Percentiles rank a stretch among this genome's conserved stretches.
phyloP scores from a whole-genome alignment of 495 filamentous ascomycete genomes.

The Daldinia grandis region DNA sequence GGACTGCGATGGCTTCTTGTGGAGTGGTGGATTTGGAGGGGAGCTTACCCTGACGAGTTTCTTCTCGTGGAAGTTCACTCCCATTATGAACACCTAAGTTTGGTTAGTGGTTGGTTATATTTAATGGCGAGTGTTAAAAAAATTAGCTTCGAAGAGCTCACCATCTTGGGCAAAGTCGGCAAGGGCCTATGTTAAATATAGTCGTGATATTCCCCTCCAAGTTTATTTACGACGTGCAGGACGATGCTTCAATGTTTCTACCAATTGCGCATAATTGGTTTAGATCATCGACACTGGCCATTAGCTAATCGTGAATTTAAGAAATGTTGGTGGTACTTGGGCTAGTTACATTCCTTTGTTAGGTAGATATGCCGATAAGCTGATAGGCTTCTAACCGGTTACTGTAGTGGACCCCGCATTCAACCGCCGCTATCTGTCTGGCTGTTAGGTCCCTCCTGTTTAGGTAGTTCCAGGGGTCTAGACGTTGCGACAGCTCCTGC shows the following conservation, averaged over 20 bases:
- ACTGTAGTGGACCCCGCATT: constrained; percentile 30
- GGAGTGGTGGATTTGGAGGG: not conserved
- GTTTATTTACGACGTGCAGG: constrained; percentile 10
- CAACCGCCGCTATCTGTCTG: constrained; percentile 17
- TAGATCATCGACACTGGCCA: constrained; percentile 5
- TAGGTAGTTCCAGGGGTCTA: constrained; percentile 32
- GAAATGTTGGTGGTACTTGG: not conserved
- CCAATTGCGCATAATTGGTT: constrained; percentile 8
- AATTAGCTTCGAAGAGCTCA: not conserved
- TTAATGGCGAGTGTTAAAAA: not conserved
- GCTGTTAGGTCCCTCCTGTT: not conserved
- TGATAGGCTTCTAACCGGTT: constrained; percentile 25
- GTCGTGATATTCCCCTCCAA: constrained; percentile 13
- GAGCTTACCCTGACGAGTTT: constrained; percentile 77
- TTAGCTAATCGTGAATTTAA: constrained; percentile 9
- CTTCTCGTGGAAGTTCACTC: constrained; percentile 82
- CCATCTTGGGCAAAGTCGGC: constrained; percentile 34
- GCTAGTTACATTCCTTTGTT: not conserved
- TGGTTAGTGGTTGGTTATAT: constrained; percentile 7
- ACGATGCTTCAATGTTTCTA: not conserved
- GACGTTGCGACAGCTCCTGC: constrained; percentile 22
- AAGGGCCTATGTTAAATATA: constrained; percentile 3
- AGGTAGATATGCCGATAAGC: constrained; percentile 31
- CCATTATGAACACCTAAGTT: constrained; percentile 82
- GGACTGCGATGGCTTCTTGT: not conserved